These are phyloP conservation scores for Gnomoniopsis smithogilvyi DNA, from an alignment of 2,329 filamentous ascomycete species.

Conservation along the genomic window DNA sequence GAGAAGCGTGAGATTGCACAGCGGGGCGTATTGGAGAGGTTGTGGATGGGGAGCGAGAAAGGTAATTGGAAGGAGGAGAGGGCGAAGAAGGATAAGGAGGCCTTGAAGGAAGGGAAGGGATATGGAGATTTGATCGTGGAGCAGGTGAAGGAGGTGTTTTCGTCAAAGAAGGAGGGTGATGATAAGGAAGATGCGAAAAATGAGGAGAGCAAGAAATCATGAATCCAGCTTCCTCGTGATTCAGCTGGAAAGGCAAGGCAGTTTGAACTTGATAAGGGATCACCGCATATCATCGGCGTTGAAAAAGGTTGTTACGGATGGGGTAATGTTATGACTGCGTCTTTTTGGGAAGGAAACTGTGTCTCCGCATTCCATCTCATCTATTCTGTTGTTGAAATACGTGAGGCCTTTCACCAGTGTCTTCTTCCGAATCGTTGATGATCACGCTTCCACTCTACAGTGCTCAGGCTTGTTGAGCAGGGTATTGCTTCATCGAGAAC, in stretches of 20 bases:
- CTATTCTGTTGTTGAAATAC: not conserved
- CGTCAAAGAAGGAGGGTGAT: conserved; percentile 12
- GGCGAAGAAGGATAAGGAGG: conserved; percentile 48
- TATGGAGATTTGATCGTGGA: conserved; percentile 55
- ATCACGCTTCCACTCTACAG: no score
- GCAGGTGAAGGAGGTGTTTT: conserved; percentile 53
- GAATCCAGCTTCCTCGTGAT: conserved; percentile 1
- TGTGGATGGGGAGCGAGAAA: conserved; percentile 59
- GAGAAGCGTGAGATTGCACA: conserved; percentile 15
- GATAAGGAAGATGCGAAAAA: conserved; percentile 28
- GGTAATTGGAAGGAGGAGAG: conserved; percentile 53
- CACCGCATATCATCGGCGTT: conserved; percentile 1
- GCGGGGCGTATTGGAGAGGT: conserved; percentile 36
- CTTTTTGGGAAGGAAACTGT: not conserved
- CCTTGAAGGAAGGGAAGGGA: conserved; percentile 53
- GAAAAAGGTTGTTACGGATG: not conserved
- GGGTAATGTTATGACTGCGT: conserved; percentile 4
- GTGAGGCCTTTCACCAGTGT: not conserved
- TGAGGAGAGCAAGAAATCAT: conserved; percentile 19
- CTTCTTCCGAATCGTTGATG: not conserved
- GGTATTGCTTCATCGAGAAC: no score
- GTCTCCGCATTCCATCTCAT: not conserved
- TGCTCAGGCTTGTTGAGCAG: no score
- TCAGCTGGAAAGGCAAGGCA: not conserved
- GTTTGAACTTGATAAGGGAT: conserved; percentile 5